A percentile compares a stretch with the other conserved stretches of the same genome.
These are phyloP conservation scores for Globisporangium cederbergense DNA, from an alignment of 352 stramenopile genomes.

Conservation along the genomic window DNA sequence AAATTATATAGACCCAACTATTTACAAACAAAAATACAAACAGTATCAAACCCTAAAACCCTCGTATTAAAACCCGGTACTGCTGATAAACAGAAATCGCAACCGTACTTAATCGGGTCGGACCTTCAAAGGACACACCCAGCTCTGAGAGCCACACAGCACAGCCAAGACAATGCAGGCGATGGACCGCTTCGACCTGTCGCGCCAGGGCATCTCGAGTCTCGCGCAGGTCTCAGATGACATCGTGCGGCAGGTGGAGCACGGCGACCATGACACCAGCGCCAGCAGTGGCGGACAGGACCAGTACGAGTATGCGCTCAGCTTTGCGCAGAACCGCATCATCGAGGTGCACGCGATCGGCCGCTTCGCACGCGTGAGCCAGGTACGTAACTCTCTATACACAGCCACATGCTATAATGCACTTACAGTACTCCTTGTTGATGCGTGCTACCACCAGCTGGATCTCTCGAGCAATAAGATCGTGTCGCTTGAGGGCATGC, in stretches of 20 bases:
- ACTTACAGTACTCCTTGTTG: background rate
- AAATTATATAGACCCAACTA: no score
- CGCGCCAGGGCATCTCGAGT: constrained; percentile 40
- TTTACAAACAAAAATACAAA: no score
- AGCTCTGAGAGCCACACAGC: no score
- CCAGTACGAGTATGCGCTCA: constrained; percentile 35
- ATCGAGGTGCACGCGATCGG: constrained; percentile 34
- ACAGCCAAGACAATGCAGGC: background rate
- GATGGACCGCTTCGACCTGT: constrained; percentile 47
- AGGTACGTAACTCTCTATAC: constrained; percentile 22
- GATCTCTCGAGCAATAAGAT: constrained; percentile 63
- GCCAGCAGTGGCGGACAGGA: background rate
- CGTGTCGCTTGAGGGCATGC: constrained; percentile 44
- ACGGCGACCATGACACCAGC: background rate
- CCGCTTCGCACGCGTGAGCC: constrained; percentile 41
- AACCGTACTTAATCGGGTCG: no score
- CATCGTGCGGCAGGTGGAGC: constrained; percentile 39
- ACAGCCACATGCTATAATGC: no score
- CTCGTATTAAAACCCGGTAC: no score
- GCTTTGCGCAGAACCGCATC: constrained; percentile 51
- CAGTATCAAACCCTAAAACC: no score
- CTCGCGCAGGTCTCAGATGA: constrained; percentile 47
- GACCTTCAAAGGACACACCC: no score
- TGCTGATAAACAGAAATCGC: no score
- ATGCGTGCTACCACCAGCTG: constrained; percentile 24